phyloP scores from a whole-genome alignment of 2,329 filamentous ascomycete species.

The Myotisia sp. region DNA sequence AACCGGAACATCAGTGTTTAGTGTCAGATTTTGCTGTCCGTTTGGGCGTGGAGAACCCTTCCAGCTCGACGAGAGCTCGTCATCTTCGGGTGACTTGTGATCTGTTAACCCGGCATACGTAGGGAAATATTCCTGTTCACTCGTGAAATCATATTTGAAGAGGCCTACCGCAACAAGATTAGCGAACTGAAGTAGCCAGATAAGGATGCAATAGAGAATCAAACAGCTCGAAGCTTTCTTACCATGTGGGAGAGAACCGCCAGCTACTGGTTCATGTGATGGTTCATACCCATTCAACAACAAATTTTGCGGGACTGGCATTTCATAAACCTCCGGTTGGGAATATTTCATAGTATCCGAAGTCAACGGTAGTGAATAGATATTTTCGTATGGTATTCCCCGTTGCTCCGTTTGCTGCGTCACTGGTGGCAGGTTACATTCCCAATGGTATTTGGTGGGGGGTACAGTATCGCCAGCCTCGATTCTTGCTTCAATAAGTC shows the following conservation, averaged over 20 bases:
- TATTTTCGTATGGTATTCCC: conserved; percentile 6
- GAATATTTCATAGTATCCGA: conserved; percentile 4
- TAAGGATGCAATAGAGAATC: neutral
- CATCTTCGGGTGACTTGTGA: conserved; percentile 6
- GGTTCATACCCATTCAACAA: conserved; percentile 6
- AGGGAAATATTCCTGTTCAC: neutral
- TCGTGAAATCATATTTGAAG: neutral
- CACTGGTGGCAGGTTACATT: neutral
- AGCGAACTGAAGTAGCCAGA: neutral
- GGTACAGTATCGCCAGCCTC: neutral
- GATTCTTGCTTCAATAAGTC: neutral
- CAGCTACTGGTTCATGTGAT: conserved; percentile 3
- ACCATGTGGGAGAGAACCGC: conserved; percentile 3
- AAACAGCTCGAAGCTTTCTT: too few relatives aligned
- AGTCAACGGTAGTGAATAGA: conserved; percentile 8
- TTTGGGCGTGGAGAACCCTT: conserved; percentile 7
- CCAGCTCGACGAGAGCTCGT: conserved; percentile 1
- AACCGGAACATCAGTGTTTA: conserved; percentile 26
- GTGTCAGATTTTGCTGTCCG: conserved; percentile 9
- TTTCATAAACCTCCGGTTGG: conserved; percentile 4
- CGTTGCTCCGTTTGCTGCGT: neutral
- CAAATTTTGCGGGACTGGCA: conserved; percentile 7
- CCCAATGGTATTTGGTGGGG: neutral
- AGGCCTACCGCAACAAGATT: neutral
- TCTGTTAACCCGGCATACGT: neutral